These are phyloP conservation scores for Hypoxylon fragiforme DNA, from an alignment of 495 filamentous ascomycete species.

Conservation along the genomic window DNA sequence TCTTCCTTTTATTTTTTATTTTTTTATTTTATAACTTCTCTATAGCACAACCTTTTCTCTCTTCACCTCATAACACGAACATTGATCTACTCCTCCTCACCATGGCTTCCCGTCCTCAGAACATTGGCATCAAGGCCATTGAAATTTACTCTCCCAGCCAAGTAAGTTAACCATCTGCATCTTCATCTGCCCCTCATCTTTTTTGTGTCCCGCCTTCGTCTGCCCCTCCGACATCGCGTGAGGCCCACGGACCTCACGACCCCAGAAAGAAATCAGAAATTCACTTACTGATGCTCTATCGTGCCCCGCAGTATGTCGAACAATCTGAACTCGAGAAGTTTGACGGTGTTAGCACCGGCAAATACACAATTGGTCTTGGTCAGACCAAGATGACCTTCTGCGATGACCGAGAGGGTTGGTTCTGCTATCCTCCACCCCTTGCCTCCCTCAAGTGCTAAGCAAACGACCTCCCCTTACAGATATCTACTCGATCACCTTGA, in stretches of 20 bases:
- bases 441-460: constrained; percentile 9
- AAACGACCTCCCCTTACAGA: constrained; percentile 55
- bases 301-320: constrained; percentile 78
- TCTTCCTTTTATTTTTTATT: too few species aligned
- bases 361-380: constrained; percentile 99
- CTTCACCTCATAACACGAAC: too few species aligned
- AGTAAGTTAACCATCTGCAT: constrained; percentile 62
- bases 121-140: constrained; percentile 99
- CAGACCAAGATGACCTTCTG: constrained; percentile 99
- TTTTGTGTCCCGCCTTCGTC: not conserved
- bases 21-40: too few species aligned
- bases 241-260: constrained; percentile 1
- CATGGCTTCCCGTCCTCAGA: constrained; percentile 89
- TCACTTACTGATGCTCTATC: constrained; percentile 36
- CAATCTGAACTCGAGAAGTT: constrained; percentile 96
- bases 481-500: constrained; percentile 96
- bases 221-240: constrained; percentile 13
- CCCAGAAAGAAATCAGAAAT: constrained; percentile 1
- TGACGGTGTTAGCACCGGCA: constrained; percentile 91
- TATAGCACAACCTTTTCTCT: too few species aligned
- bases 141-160: constrained; percentile 98
- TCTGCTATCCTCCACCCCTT: constrained; percentile 17
- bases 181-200: not conserved
- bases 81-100: constrained; percentile 38
- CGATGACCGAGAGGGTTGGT: constrained; percentile 94